Conservation (phyloP, 2,329 filamentous ascomycete species). For the Beauveria brongniartii region DNA sequence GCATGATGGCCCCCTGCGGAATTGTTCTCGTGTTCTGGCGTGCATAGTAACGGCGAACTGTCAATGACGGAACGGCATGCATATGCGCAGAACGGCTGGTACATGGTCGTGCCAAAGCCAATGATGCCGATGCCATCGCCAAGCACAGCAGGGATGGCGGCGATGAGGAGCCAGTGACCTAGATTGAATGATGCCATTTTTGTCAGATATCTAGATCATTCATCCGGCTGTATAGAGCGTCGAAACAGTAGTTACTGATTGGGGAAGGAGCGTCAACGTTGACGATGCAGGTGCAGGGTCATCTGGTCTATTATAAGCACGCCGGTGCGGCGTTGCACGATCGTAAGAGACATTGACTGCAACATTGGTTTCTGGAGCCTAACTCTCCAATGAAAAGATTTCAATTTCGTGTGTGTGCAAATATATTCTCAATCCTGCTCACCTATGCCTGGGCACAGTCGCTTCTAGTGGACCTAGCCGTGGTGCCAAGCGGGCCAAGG, state of each 20-base stretch:
- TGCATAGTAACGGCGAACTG: slow-evolving; percentile 22
- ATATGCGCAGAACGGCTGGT: slow-evolving; percentile 27
- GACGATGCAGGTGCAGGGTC: background rate
- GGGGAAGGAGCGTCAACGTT: background rate
- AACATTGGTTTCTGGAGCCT: background rate
- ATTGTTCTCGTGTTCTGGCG: slow-evolving; percentile 15
- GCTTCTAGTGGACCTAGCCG: background rate
- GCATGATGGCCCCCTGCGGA: slow-evolving; percentile 20
- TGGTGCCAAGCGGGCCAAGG: background rate
- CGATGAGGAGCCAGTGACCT: background rate
- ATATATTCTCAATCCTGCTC: slow-evolving; percentile 8
- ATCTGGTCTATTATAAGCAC: background rate
- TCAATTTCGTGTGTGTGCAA: background rate
- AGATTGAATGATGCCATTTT: background rate
- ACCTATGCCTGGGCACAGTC: background rate
- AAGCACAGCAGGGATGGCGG: background rate
- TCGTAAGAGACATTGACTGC: background rate
- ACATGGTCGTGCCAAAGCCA: slow-evolving; percentile 28
- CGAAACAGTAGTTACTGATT: background rate
- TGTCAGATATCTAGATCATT: background rate
- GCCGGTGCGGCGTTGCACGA: background rate
- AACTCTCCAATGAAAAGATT: background rate
- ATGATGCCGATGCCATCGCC: slow-evolving; percentile 23
- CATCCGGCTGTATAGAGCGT: background rate
- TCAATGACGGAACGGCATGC: slow-evolving; percentile 25